Percentiles rank a stretch among this genome's conserved stretches.
phyloP scores from a whole-genome alignment of 1,284 basidiomycete species.

The Leccinum variabile region DNA sequence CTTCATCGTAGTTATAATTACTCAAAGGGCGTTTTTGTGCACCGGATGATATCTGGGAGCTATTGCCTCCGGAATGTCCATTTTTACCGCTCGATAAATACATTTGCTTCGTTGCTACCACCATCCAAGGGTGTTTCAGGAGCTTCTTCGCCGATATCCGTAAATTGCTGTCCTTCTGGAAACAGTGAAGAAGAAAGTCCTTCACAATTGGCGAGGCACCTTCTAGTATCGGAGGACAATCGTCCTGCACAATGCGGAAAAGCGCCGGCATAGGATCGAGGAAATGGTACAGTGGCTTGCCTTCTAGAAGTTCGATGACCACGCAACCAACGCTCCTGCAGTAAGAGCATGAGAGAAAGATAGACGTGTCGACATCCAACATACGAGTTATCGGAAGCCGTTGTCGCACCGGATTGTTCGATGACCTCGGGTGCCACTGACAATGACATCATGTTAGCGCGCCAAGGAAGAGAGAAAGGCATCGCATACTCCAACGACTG shows the following conservation, averaged over 20 bases:
- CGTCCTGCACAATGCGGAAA: constrained; percentile 97
- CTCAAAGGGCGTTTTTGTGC: constrained; percentile 56
- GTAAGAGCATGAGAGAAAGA: constrained; percentile 14
- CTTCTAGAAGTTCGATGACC: constrained; percentile 94
- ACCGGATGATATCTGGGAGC: constrained; percentile 29
- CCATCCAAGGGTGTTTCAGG: constrained; percentile 94
- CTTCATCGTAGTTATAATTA: constrained; percentile 90
- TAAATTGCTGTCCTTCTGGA: constrained; percentile 96
- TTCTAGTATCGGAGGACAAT: constrained; percentile 93
- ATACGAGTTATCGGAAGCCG: constrained; percentile 95
- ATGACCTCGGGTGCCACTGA: constrained; percentile 97
- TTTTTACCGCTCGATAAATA: constrained; percentile 44
- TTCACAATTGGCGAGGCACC: constrained; percentile 92
- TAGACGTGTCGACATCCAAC: constrained; percentile 18
- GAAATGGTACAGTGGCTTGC: constrained; percentile 93
- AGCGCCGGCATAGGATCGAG: constrained; percentile 98
- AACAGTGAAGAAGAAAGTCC: constrained; percentile 96
- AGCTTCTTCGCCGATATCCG: constrained; percentile 94
- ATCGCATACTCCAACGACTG: constrained; percentile 84
- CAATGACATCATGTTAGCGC: constrained; percentile 19
- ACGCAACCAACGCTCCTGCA: constrained; percentile 90
- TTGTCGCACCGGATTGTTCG: constrained; percentile 94
- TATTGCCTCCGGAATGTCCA: constrained; percentile 31
- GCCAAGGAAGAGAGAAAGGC: constrained; percentile 16
- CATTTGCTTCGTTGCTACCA: constrained; percentile 78